A percentile compares a stretch with the other conserved stretches of the same genome.
phyloP scores from a whole-genome alignment of 1,139 yeast genomes.

The Blastobotrys apis region DNA sequence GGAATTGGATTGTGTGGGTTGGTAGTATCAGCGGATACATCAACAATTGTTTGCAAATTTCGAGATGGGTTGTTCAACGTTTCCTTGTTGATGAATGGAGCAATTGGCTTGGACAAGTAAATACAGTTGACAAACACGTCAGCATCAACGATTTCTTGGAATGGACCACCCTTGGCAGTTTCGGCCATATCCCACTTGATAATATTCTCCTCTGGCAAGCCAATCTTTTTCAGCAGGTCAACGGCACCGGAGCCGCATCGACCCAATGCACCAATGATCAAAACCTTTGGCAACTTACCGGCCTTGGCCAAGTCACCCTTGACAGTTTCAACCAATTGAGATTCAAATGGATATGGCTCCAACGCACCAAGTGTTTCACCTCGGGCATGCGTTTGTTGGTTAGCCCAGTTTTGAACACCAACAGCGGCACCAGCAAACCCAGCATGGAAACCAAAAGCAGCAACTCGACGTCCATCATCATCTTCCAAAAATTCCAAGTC shows the following conservation, averaged over 20 bases:
- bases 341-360: constrained; percentile 77
- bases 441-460: constrained; percentile 97
- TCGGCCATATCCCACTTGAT: constrained; percentile 96
- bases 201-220: constrained; percentile 80
- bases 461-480: constrained; percentile 95
- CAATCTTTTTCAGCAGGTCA: constrained; percentile 73
- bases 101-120: constrained; percentile 86
- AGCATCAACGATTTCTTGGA: constrained; percentile 77
- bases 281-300: constrained; percentile 67
- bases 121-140: constrained; percentile 95
- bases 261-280: constrained; percentile 95
- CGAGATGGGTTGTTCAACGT: constrained; percentile 60
- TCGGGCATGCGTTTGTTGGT: constrained; percentile 70
- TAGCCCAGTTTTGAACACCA: constrained; percentile 92
- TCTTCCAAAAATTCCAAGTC: constrained; percentile 93
- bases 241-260: constrained; percentile 99
- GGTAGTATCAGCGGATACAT: constrained; percentile 97
- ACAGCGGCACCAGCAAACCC: constrained; percentile 99
- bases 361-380: constrained; percentile 62
- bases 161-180: constrained; percentile 96
- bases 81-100: constrained; percentile 78
- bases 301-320: constrained; percentile 47
- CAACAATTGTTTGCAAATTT: constrained; percentile 86
- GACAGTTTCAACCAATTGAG: constrained; percentile 62
- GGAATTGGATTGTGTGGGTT: constrained; percentile 98